phyloP scores from a whole-genome alignment of 2,329 filamentous ascomycete genomes.

The Trichoderma afroharzianum region DNA sequence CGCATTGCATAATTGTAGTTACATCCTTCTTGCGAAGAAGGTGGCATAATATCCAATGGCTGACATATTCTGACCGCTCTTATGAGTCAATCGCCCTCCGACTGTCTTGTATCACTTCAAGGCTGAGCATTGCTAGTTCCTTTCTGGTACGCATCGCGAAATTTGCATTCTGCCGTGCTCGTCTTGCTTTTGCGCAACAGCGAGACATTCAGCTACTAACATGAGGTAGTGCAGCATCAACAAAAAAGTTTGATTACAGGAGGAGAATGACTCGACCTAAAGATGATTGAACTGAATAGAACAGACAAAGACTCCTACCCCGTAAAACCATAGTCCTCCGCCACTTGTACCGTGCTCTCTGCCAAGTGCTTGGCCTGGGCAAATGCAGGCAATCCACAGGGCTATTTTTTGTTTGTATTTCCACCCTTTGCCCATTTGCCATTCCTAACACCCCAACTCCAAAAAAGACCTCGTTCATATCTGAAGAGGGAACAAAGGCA shows the following conservation, averaged over 20 bases:
- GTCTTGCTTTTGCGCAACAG: slow-evolving; percentile 4
- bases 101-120: slow-evolving; percentile 8
- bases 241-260: not conserved
- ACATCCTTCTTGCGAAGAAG: slow-evolving; percentile 2
- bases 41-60: slow-evolving; percentile 1
- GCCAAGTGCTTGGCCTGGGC: not conserved
- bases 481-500: not conserved
- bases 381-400: slow-evolving; percentile 3
- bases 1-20: slow-evolving; percentile 2
- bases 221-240: slow-evolving; percentile 6
- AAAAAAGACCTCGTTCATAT: not conserved
- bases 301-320: not conserved
- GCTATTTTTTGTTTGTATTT: not conserved
- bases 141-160: slow-evolving; percentile 16
- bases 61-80: not conserved
- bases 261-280: slow-evolving; percentile 3
- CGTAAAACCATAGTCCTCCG: not conserved
- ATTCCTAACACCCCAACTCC: slow-evolving; percentile 15
- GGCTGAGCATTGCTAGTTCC: slow-evolving; percentile 12
- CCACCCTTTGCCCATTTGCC: slow-evolving; percentile 4
- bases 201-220: not conserved
- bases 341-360: not conserved
- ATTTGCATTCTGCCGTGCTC: slow-evolving; percentile 12
- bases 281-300: not conserved
- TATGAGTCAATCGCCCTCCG: slow-evolving; percentile 8